Percentiles rank a stretch among this genome's conserved stretches.
Evolutionary conservation across 208 protist genomes (phyloP).

Genomic region (Crithidia sp.): DNA sequence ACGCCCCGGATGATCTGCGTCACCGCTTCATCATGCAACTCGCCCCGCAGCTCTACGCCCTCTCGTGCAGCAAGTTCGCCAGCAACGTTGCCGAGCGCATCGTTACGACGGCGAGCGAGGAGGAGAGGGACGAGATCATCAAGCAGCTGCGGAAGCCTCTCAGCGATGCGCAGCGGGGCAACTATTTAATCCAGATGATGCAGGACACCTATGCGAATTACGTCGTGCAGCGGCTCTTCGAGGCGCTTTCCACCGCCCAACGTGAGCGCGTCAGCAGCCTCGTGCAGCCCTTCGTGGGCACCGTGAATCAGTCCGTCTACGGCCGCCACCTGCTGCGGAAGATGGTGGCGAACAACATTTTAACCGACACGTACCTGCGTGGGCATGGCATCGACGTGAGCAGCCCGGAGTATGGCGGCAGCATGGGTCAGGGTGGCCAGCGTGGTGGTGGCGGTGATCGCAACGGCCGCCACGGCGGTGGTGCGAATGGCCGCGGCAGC

Average conservation of each 20-base stretch:
- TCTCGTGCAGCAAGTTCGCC: conserved; percentile 97
- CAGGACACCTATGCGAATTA: conserved; percentile 98
- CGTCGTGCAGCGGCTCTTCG: conserved; percentile 96
- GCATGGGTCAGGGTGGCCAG: conserved; percentile 2
- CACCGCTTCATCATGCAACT: conserved; percentile 74
- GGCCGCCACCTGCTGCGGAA: conserved; percentile 80
- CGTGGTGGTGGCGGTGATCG: neutral
- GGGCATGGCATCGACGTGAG: conserved; percentile 41
- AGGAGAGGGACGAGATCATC: conserved; percentile 88
- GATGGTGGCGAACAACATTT: conserved; percentile 70
- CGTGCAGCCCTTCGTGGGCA: conserved; percentile 49
- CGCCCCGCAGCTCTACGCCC: conserved; percentile 76
- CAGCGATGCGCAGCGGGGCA: conserved; percentile 55
- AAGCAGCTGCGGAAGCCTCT: conserved; percentile 52
- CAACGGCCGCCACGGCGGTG: neutral
- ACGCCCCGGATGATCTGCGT: conserved; percentile 85
- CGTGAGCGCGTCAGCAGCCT: conserved; percentile 57
- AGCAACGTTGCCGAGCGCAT: conserved; percentile 98
- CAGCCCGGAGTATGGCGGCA: conserved; percentile 42
- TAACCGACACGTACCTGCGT: conserved; percentile 39
- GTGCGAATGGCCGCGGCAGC: neutral
- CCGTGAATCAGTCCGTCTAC: conserved; percentile 67
- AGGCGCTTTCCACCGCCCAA: conserved; percentile 61
- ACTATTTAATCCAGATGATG: conserved; percentile 93
- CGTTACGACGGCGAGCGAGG: conserved; percentile 70